phyloP scores from a whole-genome alignment of 306 rosid genomes.

The Castanopsis chinensis region DNA sequence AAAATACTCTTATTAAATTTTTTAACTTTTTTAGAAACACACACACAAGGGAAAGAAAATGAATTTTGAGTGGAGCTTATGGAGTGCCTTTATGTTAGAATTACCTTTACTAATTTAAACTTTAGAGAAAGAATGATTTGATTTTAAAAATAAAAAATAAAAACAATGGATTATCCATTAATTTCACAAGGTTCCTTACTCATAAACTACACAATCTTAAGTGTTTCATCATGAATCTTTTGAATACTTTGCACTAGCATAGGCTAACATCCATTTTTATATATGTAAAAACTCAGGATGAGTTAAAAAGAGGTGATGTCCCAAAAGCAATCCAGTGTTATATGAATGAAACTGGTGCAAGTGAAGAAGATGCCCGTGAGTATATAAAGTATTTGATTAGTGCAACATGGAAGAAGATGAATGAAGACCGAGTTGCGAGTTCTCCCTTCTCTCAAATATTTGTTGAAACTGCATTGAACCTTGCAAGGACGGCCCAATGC shows the following conservation, averaged over 20 bases:
- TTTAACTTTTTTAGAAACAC: too few species aligned
- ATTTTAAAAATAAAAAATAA: too few species aligned
- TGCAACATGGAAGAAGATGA: slow-evolving; percentile 18
- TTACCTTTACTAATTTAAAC: too few species aligned
- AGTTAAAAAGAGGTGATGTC: slow-evolving; percentile 16
- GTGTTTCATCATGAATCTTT: not conserved
- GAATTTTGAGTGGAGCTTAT: too few species aligned
- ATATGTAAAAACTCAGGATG: not conserved
- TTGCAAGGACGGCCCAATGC: slow-evolving; percentile 10
- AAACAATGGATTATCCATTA: too few species aligned
- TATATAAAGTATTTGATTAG: slow-evolving; percentile 3
- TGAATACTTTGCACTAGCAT: too few species aligned
- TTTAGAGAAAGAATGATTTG: too few species aligned
- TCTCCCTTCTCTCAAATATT: not conserved
- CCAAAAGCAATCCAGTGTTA: slow-evolving; percentile 22
- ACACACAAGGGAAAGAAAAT: too few species aligned
- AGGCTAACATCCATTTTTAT: too few species aligned
- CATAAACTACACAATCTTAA: not conserved
- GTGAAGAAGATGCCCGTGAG: slow-evolving; percentile 7
- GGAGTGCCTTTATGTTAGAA: too few species aligned
- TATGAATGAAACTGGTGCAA: slow-evolving; percentile 19
- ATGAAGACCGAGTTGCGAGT: not conserved
- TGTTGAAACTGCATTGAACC: not conserved
- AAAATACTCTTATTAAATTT: too few species aligned
- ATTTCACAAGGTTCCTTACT: not conserved